A percentile compares a stretch with the other conserved stretches of the same genome.
phyloP scores from a whole-genome alignment of 1,139 yeast species.

The Kodamaea arcana region DNA sequence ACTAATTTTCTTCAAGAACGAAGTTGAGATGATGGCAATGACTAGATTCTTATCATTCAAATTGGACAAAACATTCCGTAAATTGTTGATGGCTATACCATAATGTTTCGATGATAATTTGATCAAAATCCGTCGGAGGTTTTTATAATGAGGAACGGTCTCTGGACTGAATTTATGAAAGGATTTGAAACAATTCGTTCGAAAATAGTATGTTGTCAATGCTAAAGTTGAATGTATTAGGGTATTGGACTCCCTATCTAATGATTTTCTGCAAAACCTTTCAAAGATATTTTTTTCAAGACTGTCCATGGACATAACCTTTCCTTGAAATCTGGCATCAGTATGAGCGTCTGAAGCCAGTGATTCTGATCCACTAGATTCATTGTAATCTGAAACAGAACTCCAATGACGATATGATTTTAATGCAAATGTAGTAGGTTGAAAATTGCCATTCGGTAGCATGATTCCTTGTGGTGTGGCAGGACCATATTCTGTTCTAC shows the following conservation, averaged over 20 bases:
- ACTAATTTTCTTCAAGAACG: slow-evolving; percentile 23
- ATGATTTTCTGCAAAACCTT: slow-evolving; percentile 4
- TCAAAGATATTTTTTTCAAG: slow-evolving; percentile 10
- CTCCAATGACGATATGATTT: background rate
- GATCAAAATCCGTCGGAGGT: slow-evolving; percentile 11
- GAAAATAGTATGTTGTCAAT: slow-evolving; percentile 17
- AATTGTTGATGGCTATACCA: slow-evolving; percentile 16
- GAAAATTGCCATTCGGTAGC: background rate
- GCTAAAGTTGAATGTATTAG: slow-evolving; percentile 17
- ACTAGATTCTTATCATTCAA: slow-evolving; percentile 16
- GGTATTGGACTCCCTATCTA: slow-evolving; percentile 9
- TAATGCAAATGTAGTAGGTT: background rate
- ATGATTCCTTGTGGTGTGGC: background rate
- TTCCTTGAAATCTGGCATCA: background rate
- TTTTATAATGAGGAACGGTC: slow-evolving; percentile 5
- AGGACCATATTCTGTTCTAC: background rate
- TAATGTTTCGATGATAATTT: slow-evolving; percentile 19
- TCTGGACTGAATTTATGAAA: slow-evolving; percentile 11
- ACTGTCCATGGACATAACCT: slow-evolving; percentile 10
- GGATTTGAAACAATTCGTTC: slow-evolving; percentile 20
- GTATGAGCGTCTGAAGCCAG: background rate
- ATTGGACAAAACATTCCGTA: slow-evolving; percentile 15
- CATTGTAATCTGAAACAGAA: too few relatives aligned
- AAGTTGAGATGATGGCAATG: slow-evolving; percentile 20
- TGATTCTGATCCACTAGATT: background rate